These are phyloP conservation scores for Bryoglossum gracile DNA, from an alignment of 495 filamentous ascomycete genomes.

Conservation along the genomic window DNA sequence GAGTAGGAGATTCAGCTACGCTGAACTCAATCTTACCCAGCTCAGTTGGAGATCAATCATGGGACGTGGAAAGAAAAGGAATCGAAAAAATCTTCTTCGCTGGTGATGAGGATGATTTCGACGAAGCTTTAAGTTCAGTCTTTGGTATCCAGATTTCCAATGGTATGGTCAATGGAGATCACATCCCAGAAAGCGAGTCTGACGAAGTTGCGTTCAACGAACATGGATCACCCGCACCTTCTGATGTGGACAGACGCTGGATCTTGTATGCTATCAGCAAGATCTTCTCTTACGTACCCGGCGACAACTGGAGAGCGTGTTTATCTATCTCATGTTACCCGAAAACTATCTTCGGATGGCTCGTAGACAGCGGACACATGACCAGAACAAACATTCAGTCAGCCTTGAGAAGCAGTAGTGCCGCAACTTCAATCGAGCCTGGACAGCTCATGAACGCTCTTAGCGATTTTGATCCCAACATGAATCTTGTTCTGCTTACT, in stretches of 20 bases:
- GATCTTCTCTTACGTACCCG: slow-evolving; percentile 36
- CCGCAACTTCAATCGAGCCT: slow-evolving; percentile 36
- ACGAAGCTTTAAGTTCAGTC: slow-evolving; percentile 39
- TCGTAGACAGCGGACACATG: slow-evolving; percentile 56
- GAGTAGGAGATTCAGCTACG: slow-evolving; percentile 1
- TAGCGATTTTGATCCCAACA: slow-evolving; percentile 50
- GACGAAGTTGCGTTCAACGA: not conserved
- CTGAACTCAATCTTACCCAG: slow-evolving; percentile 11
- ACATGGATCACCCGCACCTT: not conserved
- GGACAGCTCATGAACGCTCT: slow-evolving; percentile 54
- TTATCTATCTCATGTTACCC: slow-evolving; percentile 46
- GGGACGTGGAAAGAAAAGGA: not conserved
- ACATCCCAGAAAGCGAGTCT: not conserved
- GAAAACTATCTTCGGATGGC: slow-evolving; percentile 50
- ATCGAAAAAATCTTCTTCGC: slow-evolving; percentile 7
- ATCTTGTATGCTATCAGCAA: slow-evolving; percentile 44
- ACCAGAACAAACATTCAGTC: slow-evolving; percentile 53
- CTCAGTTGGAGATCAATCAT: slow-evolving; percentile 11
- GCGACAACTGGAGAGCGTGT: slow-evolving; percentile 17
- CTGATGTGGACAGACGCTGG: slow-evolving; percentile 43
- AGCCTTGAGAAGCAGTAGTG: slow-evolving; percentile 44
- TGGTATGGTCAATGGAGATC: not conserved
- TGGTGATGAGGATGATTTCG: slow-evolving; percentile 43
- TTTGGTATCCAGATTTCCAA: not conserved
- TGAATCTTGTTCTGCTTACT: slow-evolving; percentile 50